Conservation (phyloP, 176 grass and related monocot genomes). For the Luzula sylvatica region DNA sequence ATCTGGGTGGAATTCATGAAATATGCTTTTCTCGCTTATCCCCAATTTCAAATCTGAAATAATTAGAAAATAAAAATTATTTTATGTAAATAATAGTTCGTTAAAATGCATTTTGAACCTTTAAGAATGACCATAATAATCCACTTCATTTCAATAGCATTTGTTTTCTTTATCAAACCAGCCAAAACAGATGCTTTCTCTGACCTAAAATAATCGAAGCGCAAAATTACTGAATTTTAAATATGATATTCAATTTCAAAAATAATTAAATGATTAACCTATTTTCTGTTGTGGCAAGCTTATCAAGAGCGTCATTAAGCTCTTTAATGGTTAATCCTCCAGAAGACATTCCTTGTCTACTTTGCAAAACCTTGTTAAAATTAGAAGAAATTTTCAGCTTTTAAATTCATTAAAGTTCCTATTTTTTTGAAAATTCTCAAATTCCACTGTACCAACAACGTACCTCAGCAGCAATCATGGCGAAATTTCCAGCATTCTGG, state of each 20-base stretch:
- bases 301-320: conserved; percentile 77
- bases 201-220: conserved; percentile 32
- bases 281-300: conserved; percentile 56
- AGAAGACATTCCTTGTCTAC: conserved; percentile 70
- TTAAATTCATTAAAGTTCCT: background rate
- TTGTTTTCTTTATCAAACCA: conserved; percentile 84
- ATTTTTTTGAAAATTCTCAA: background rate
- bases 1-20: conserved; percentile 95
- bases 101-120: conserved; percentile 30
- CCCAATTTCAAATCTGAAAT: conserved; percentile 85
- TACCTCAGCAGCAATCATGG: conserved; percentile 83
- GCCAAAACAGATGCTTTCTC: conserved; percentile 69
- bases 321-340: conserved; percentile 82
- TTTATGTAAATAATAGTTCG: conserved; percentile 2
- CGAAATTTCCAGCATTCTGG: conserved; percentile 80
- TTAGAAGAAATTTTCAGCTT: conserved; percentile 8
- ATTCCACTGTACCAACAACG: background rate
- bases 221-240: background rate
- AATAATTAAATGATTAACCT: conserved; percentile 33
- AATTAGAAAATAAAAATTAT: conserved; percentile 5
- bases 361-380: conserved; percentile 59
- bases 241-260: no score
- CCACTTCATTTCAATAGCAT: conserved; percentile 94
- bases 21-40: conserved; percentile 86
- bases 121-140: conserved; percentile 97